Percentiles rank a stretch among this genome's conserved stretches.
phyloP scores from a whole-genome alignment of 148 eudicot species.

The Camellia granthamiana region DNA sequence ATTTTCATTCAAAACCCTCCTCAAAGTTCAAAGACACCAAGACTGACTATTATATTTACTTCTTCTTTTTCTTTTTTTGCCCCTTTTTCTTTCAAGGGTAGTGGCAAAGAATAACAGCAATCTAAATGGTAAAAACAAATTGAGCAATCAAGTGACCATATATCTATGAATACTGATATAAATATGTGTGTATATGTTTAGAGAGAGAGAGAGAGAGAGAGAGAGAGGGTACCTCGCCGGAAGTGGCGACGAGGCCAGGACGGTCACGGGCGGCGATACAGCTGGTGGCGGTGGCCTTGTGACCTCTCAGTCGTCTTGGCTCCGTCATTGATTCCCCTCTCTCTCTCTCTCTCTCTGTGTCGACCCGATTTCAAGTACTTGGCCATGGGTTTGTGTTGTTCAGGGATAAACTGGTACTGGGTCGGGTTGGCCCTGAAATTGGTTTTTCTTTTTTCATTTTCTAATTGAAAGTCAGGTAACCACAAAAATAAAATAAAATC shows the following conservation, averaged over 20 bases:
- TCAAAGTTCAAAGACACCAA: neutral
- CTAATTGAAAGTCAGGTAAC: too few species aligned
- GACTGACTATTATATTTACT: neutral
- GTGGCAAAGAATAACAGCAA: neutral
- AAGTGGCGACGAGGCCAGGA: constrained; percentile 66
- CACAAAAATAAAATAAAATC: too few species aligned
- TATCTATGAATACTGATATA: neutral
- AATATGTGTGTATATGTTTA: neutral
- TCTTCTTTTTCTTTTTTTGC: neutral
- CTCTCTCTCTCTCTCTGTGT: too few species aligned
- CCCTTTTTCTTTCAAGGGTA: neutral
- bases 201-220: neutral
- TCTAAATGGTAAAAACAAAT: neutral
- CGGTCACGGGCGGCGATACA: constrained; percentile 66
- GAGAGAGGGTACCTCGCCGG: constrained; percentile 60
- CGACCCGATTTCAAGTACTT: too few species aligned
- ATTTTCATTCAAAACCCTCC: constrained; percentile 4
- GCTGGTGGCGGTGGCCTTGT: constrained; percentile 59
- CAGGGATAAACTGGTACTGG: neutral
- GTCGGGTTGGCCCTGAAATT: neutral
- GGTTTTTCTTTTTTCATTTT: too few species aligned
- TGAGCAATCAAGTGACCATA: neutral
- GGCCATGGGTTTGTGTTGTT: too few species aligned
- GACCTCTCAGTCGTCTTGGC: constrained; percentile 65
- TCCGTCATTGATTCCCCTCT: constrained; percentile 14